Percentiles rank a stretch among this genome's conserved stretches.
These are phyloP conservation scores for Pterula multifida DNA, from an alignment of 1,284 basidiomycete genomes.

Conservation along the genomic window DNA sequence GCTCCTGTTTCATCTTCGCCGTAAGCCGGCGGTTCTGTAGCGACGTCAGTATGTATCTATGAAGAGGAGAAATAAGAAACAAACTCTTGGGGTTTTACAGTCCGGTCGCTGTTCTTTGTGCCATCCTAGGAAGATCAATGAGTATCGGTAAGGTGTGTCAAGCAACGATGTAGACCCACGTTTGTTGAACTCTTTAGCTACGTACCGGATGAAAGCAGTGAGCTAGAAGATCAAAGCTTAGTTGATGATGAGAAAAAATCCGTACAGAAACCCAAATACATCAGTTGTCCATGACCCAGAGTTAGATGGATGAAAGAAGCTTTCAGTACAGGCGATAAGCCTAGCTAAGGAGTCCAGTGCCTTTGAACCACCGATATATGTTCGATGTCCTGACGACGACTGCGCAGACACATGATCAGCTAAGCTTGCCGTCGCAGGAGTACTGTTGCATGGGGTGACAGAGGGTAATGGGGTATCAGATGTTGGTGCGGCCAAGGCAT, in stretches of 20 bases:
- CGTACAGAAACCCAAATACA: slow-evolving; percentile 27
- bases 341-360: slow-evolving; percentile 79
- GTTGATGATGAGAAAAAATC: slow-evolving; percentile 4
- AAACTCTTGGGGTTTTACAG: slow-evolving; percentile 72
- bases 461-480: slow-evolving; percentile 45
- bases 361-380: slow-evolving; percentile 75
- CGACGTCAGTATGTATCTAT: slow-evolving; percentile 6
- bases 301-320: slow-evolving; percentile 78
- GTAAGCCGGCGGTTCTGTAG: slow-evolving; percentile 65
- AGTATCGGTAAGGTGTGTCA: neutral
- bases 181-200: slow-evolving; percentile 83
- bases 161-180: slow-evolving; percentile 28
- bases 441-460: slow-evolving; percentile 52
- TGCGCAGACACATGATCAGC: slow-evolving; percentile 55
- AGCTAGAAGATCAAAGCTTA: slow-evolving; percentile 27
- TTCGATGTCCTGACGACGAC: slow-evolving; percentile 31
- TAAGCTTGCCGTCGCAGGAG: too few species aligned
- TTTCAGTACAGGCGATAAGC: slow-evolving; percentile 82
- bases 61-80: slow-evolving; percentile 6
- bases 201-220: slow-evolving; percentile 76
- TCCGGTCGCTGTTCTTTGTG: slow-evolving; percentile 70
- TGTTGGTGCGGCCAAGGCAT: slow-evolving; percentile 46
- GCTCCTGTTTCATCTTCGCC: slow-evolving; percentile 69
- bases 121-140: slow-evolving; percentile 42
- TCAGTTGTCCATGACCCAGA: slow-evolving; percentile 61